Conservation (phyloP, 768 basidiomycete species). For the Cyclocybe cylindracea region DNA sequence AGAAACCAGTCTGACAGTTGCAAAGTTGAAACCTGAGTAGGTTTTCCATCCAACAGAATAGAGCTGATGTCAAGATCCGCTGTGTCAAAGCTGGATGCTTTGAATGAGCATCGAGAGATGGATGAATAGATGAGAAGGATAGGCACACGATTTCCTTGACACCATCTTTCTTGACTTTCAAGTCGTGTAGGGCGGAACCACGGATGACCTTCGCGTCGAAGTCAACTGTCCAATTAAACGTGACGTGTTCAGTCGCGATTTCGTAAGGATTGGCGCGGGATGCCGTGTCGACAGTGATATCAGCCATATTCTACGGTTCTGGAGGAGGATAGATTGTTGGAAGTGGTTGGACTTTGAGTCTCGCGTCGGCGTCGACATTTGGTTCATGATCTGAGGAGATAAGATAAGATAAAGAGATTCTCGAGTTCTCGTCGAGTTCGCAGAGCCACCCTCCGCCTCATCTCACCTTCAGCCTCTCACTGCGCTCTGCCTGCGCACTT, state of each 20-base stretch:
- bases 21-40: conserved; percentile 37
- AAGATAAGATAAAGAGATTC: no score
- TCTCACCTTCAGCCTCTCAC: no score
- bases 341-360: not conserved
- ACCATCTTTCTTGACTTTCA: conserved; percentile 53
- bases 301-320: conserved; percentile 25
- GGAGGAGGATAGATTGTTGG: not conserved
- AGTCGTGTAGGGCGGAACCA: conserved; percentile 66
- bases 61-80: conserved; percentile 60
- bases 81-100: conserved; percentile 65
- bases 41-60: conserved; percentile 52
- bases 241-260: conserved; percentile 64
- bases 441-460: no score
- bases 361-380: not conserved
- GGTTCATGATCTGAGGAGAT: not conserved
- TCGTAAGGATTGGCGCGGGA: conserved; percentile 81
- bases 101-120: not conserved
- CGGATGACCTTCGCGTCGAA: conserved; percentile 60
- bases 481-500: no score
- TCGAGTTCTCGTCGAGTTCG: no score
- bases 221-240: conserved; percentile 80
- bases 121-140: not conserved
- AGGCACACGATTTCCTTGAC: conserved; percentile 64
- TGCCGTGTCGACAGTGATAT: conserved; percentile 52
- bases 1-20: not conserved